Conservation (phyloP, 345 rosid species). For the Populus davidiana region DNA sequence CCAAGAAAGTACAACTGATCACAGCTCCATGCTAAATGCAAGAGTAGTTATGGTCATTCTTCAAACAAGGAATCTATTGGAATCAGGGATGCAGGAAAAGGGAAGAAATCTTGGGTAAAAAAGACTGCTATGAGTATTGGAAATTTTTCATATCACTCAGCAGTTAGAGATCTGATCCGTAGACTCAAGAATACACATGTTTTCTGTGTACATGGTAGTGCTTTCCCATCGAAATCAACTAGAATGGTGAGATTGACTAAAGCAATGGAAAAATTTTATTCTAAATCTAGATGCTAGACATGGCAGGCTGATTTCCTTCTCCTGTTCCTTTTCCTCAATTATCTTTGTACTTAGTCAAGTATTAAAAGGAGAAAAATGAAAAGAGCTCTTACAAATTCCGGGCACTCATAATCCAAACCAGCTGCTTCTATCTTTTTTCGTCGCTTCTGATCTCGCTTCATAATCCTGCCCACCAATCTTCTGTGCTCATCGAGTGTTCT, state of each 20-base stretch:
- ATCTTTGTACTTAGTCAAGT: not conserved
- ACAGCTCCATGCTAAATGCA: not conserved
- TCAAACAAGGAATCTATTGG: not conserved
- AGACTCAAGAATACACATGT: not conserved
- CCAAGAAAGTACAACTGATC: not conserved
- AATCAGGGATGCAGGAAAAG: not conserved
- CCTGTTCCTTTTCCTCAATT: not conserved
- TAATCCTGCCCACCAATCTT: conserved; percentile 62
- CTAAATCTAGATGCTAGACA: not conserved
- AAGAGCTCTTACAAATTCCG: conserved; percentile 67
- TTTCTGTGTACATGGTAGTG: not conserved
- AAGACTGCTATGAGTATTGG: not conserved
- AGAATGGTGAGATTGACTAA: not conserved
- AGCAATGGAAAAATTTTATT: not conserved
- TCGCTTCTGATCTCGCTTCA: conserved; percentile 61
- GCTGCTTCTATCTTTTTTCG: conserved; percentile 70
- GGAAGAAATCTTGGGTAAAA: not conserved
- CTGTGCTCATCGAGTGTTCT: conserved; percentile 81
- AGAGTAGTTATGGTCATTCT: not conserved
- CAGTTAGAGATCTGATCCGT: not conserved
- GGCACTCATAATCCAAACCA: conserved; percentile 82
- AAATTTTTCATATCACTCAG: not conserved
- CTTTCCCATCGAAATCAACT: not conserved
- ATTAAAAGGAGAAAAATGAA: not conserved
- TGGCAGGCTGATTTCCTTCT: not conserved